These are phyloP conservation scores for Entonaema liquescens DNA, from an alignment of 495 filamentous ascomycete species.

Conservation along the genomic window DNA sequence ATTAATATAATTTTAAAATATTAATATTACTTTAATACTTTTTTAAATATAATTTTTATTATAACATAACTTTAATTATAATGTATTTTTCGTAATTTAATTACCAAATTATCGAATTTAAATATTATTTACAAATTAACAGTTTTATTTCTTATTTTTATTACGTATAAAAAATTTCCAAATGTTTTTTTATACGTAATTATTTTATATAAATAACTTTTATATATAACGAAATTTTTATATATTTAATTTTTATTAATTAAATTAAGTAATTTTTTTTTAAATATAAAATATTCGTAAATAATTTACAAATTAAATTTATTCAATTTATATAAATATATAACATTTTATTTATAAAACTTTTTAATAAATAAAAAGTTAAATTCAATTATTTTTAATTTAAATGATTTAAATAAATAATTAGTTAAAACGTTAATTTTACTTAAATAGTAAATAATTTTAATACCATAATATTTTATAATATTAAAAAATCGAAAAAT, in stretches of 20 bases:
- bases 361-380: too few species aligned
- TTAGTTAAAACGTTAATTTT: too few species aligned
- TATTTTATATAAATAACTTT: neutral
- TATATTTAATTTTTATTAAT: neutral
- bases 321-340: neutral
- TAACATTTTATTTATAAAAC: neutral
- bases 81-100: too few species aligned
- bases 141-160: neutral
- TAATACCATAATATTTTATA: too few species aligned
- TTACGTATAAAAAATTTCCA: neutral
- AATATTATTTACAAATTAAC: neutral
- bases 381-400: neutral
- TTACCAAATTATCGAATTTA: too few species aligned
- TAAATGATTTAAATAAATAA: neutral
- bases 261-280: neutral
- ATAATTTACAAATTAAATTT: neutral
- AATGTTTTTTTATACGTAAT: neutral
- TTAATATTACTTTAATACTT: neutral
- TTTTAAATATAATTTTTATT: neutral
- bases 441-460: too few species aligned
- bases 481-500: neutral
- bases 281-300: too few species aligned
- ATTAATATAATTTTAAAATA: too few species aligned
- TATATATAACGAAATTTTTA: too few species aligned
- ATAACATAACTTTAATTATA: too few species aligned